These are phyloP conservation scores for Lactarius indigo DNA, from an alignment of 768 basidiomycete genomes.

Conservation along the genomic window DNA sequence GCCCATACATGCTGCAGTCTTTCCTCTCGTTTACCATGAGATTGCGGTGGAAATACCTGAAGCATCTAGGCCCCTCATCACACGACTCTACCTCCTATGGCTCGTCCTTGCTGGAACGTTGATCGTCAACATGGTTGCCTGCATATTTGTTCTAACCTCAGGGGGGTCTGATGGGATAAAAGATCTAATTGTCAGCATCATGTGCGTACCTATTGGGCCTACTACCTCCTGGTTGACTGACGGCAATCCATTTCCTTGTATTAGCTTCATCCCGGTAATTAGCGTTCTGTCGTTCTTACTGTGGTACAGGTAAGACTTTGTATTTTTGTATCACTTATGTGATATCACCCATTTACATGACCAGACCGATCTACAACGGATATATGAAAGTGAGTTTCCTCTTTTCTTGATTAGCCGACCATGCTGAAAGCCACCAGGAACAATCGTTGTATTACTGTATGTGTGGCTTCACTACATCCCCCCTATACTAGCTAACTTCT, in stretches of 20 bases:
- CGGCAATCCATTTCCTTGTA: constrained; percentile 26
- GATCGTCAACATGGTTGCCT: constrained; percentile 86
- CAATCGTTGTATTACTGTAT: constrained; percentile 92
- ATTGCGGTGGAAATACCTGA: constrained; percentile 89
- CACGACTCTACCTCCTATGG: constrained; percentile 91
- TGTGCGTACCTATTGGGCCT: constrained; percentile 44
- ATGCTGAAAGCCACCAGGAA: constrained; percentile 52
- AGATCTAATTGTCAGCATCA: constrained; percentile 79
- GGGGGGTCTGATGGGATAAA: constrained; percentile 73
- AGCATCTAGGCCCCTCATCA: constrained; percentile 71
- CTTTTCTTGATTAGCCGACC: constrained; percentile 4
- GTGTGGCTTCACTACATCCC: constrained; percentile 31
- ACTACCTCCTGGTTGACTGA: constrained; percentile 23
- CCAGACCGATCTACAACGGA: constrained; percentile 92
- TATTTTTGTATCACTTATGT: constrained; percentile 16
- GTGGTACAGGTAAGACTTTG: constrained; percentile 79
- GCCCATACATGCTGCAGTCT: constrained; percentile 50
- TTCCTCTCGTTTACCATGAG: constrained; percentile 91
- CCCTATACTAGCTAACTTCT: constrained; percentile 26
- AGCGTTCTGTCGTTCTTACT: constrained; percentile 77
- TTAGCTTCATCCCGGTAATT: constrained; percentile 79
- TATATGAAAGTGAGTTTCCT: constrained; percentile 79
- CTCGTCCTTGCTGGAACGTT: constrained; percentile 80
- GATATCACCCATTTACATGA: constrained; percentile 16
- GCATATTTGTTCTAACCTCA: constrained; percentile 77